Conservation (phyloP, 2,329 filamentous ascomycete species). For the Exophiala sideris region DNA sequence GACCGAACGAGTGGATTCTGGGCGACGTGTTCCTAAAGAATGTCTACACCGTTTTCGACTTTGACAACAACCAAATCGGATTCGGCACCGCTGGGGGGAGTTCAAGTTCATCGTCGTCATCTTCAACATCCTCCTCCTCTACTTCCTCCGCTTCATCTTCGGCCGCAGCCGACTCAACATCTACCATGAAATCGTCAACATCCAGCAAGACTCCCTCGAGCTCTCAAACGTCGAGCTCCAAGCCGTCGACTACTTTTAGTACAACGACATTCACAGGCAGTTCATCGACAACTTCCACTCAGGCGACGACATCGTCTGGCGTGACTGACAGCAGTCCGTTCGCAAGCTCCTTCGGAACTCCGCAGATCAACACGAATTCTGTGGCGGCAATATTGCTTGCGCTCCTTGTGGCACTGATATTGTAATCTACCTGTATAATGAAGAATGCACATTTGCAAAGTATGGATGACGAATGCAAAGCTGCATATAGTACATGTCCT, state of each 20-base stretch:
- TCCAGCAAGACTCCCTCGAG: slow-evolving; percentile 4
- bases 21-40: slow-evolving; percentile 87
- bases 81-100: slow-evolving; percentile 17
- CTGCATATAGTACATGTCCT: no score
- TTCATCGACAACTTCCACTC: slow-evolving; percentile 10
- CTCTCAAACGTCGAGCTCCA: slow-evolving; percentile 1
- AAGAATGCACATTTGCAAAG: not conserved
- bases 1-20: slow-evolving; percentile 66
- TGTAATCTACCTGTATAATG: slow-evolving; percentile 6
- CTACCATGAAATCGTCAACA: slow-evolving; percentile 4
- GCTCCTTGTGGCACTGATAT: slow-evolving; percentile 11
- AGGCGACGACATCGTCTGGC: slow-evolving; percentile 4
- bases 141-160: slow-evolving; percentile 56
- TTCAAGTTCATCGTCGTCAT: slow-evolving; percentile 57
- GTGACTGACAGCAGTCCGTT: slow-evolving; percentile 19
- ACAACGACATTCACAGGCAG: slow-evolving; percentile 3
- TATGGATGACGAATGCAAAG: not conserved
- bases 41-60: slow-evolving; percentile 82
- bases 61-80: slow-evolving; percentile 51
- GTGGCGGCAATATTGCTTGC: slow-evolving; percentile 7
- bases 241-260: slow-evolving; percentile 2
- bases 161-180: slow-evolving; percentile 42
- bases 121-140: slow-evolving; percentile 53
- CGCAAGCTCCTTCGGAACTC: slow-evolving; percentile 4
- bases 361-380: not conserved